These are phyloP conservation scores for Stylosanthes scabra DNA, from an alignment of 331 rosid species.

Conservation along the genomic window DNA sequence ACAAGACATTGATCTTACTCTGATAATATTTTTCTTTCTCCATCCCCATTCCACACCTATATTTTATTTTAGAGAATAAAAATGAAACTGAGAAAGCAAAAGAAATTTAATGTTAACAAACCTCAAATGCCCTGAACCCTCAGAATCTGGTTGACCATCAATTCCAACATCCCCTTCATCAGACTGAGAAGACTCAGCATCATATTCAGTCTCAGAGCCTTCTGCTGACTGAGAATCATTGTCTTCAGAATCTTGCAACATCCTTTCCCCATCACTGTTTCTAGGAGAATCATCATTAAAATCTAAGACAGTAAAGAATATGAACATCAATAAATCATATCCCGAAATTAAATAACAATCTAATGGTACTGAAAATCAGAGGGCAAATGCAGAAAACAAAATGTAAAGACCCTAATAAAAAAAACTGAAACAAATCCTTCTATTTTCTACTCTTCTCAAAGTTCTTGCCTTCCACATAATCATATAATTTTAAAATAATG, in stretches of 20 bases:
- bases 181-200: slow-evolving; percentile 48
- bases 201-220: slow-evolving; percentile 60
- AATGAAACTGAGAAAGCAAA: no score
- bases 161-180: slow-evolving; percentile 56
- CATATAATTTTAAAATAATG: background rate
- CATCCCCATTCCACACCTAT: background rate
- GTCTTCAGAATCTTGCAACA: slow-evolving; percentile 34
- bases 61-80: no score
- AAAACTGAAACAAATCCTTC: slow-evolving; percentile 23
- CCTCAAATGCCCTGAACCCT: slow-evolving; percentile 57
- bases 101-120: slow-evolving; percentile 43
- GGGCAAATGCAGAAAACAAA: slow-evolving; percentile 10
- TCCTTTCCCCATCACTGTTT: slow-evolving; percentile 39
- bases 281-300: slow-evolving; percentile 47
- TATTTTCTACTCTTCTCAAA: background rate
- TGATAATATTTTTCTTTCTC: background rate
- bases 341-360: slow-evolving; percentile 4
- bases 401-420: background rate
- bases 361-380: slow-evolving; percentile 15
- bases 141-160: slow-evolving; percentile 39
- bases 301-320: slow-evolving; percentile 41
- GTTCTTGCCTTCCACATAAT: background rate
- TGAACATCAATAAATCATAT: slow-evolving; percentile 9
- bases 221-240: slow-evolving; percentile 44
- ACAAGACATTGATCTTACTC: background rate